Base-by-base conservation (phyloP, 2,329 filamentous ascomycete genomes). In the Penicillium sp. region DNA sequence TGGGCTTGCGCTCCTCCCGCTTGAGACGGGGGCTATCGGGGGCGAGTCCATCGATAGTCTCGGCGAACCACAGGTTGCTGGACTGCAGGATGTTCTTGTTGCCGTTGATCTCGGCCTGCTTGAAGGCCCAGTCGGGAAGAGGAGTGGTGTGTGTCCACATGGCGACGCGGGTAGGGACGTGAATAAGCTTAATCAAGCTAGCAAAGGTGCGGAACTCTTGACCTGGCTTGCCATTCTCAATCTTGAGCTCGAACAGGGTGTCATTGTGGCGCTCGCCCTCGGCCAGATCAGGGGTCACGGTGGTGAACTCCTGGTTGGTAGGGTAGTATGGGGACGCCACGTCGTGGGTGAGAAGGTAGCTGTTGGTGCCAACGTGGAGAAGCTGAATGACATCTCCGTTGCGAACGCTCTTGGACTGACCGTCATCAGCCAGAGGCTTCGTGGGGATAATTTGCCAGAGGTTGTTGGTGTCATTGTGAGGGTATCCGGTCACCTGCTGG, bases 81-180 rank as follows among this genome's bases (percentile, higher is more conserved):
- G 90, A 88, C 63, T 94, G 90, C 31, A 88, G 83, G 55, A 96
- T 82, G 74, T 96, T 96, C 86, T 99, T 99, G 84, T 99, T 99
- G 61, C 95, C 95, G 77, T 99, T 99, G 82, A 99, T 97, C 76
- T 99, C 95, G 72, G 96, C 94, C 78, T 99, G 95, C 77, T 96
- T 95, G 81, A 90, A 94, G 28, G 85, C 95, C 95, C 95, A 99
- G 4, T 99, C 95, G 4, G 95, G 95, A n/a, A 99, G 86, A 52
- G 95, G 91, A 60, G 88, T 95, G 38, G 90, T 90, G 77, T 98
- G 94, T 31, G 95, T 99, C 95, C 95, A 99, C 94, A 99, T 96
- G 66, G 95, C 94, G 53, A 99, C 95, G 76, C 96, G 96, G 76
- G 92, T 96, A 7, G 94, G 92, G 71, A 90, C 87, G 78, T 99